Percentiles rank a stretch among this genome's conserved stretches.
phyloP scores from a whole-genome alignment of 805 yeast species.

The Priceomyces medius region DNA sequence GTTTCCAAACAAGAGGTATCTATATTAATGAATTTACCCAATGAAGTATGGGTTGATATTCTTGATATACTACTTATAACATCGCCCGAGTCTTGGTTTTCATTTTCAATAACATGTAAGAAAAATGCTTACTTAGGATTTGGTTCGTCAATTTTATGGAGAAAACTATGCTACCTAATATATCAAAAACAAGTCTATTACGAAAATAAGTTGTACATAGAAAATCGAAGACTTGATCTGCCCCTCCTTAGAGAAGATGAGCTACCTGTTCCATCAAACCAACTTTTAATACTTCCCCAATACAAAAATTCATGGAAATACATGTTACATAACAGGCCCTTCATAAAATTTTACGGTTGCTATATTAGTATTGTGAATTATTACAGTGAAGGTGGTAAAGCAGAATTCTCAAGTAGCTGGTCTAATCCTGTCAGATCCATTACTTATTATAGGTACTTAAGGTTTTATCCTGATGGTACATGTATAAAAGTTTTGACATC shows the following conservation, averaged over 20 bases:
- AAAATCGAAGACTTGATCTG: conserved; percentile 21
- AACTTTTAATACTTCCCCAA: conserved; percentile 26
- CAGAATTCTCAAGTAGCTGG: conserved; percentile 66
- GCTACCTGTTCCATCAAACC: conserved; percentile 36
- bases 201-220: conserved; percentile 37
- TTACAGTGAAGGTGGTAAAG: conserved; percentile 76
- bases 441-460: conserved; percentile 80
- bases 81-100: conserved; percentile 66
- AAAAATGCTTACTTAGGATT: conserved; percentile 59
- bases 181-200: conserved; percentile 58
- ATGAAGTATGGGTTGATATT: conserved; percentile 56
- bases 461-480: conserved; percentile 79
- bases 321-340: conserved; percentile 68
- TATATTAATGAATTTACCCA: conserved; percentile 42
- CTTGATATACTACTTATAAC: conserved; percentile 44
- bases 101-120: conserved; percentile 58
- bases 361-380: conserved; percentile 85
- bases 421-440: conserved; percentile 76
- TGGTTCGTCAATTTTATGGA: conserved; percentile 49
- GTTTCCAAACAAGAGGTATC: conserved; percentile 29
- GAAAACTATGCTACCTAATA: conserved; percentile 46
- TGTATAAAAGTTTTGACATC: conserved; percentile 69
- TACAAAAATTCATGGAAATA: conserved; percentile 39
- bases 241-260: conserved; percentile 44
- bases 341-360: conserved; percentile 75